Percentiles rank a stretch among this genome's conserved stretches.
phyloP scores from a whole-genome alignment of 2,329 filamentous ascomycete species.

The Xylariomycetidae sp. region DNA sequence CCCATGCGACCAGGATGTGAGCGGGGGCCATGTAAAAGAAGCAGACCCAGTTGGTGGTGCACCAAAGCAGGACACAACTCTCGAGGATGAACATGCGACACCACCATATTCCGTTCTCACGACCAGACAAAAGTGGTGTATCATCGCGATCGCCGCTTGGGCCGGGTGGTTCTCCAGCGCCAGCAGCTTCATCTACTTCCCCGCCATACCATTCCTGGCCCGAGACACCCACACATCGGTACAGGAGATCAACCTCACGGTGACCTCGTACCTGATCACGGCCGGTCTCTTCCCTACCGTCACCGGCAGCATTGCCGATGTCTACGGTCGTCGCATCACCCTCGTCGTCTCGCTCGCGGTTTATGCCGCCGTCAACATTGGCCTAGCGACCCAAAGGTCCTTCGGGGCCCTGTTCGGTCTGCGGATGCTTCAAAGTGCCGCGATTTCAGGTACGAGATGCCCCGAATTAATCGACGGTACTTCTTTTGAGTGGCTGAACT shows the following conservation, averaged over 20 bases:
- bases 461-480: neutral
- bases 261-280: conserved; percentile 39
- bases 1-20: too few species aligned
- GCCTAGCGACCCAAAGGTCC: conserved; percentile 28
- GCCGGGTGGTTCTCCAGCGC: conserved; percentile 20
- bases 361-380: conserved; percentile 28
- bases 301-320: conserved; percentile 18
- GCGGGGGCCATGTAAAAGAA: too few species aligned
- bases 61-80: too few species aligned
- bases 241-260: conserved; percentile 30
- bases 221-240: conserved; percentile 14
- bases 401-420: conserved; percentile 33
- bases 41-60: too few species aligned
- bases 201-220: conserved; percentile 17
- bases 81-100: neutral
- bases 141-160: conserved; percentile 11
- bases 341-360: conserved; percentile 31
- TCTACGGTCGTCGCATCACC: conserved; percentile 29
- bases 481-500: neutral
- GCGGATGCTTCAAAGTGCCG: conserved; percentile 35
- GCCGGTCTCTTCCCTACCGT: conserved; percentile 29
- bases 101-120: conserved; percentile 7
- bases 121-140: conserved; percentile 10
- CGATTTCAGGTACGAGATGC: conserved; percentile 20
- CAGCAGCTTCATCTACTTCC: conserved; percentile 23